A percentile compares a stretch with the other conserved stretches of the same genome.
Conservation (phyloP, 2,329 filamentous ascomycete species). For the Aspergillus novoparasiticus region DNA sequence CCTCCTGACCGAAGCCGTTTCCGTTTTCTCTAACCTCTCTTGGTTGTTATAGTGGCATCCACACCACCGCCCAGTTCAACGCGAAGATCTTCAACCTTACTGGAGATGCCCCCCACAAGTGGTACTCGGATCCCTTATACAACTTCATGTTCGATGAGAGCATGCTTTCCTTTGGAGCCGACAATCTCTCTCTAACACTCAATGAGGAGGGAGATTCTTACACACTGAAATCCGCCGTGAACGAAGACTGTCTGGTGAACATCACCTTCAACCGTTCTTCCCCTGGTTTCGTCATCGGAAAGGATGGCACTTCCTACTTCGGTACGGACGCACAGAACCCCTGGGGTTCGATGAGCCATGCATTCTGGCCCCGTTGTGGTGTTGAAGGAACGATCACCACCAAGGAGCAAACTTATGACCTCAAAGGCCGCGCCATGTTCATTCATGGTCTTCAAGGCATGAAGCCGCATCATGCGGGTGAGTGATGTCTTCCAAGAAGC, state of each 20-base stretch:
- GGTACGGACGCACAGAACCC: slow-evolving; percentile 83
- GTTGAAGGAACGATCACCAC: slow-evolving; percentile 84
- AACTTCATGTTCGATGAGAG: slow-evolving; percentile 84
- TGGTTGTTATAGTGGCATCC: slow-evolving; percentile 68
- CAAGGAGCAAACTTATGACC: slow-evolving; percentile 76
- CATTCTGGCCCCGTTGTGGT: slow-evolving; percentile 88
- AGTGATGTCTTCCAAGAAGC: slow-evolving; percentile 21
- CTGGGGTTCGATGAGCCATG: slow-evolving; percentile 90
- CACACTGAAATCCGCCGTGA: slow-evolving; percentile 86
- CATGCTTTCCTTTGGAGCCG: slow-evolving; percentile 80
- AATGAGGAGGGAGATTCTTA: slow-evolving; percentile 81
- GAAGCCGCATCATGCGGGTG: slow-evolving; percentile 95
- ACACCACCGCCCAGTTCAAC: slow-evolving; percentile 91
- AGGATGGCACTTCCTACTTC: slow-evolving; percentile 79
- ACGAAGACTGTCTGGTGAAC: slow-evolving; percentile 80
- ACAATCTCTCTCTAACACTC: slow-evolving; percentile 81
- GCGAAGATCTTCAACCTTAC: slow-evolving; percentile 85
- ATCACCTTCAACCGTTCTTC: slow-evolving; percentile 74
- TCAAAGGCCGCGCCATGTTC: slow-evolving; percentile 78
- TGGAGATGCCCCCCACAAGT: slow-evolving; percentile 72
- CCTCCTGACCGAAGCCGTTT: background rate
- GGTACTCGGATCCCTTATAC: slow-evolving; percentile 77
- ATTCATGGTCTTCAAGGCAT: slow-evolving; percentile 90
- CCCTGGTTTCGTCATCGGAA: slow-evolving; percentile 82
- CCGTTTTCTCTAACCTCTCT: slow-evolving; percentile 11